These are phyloP conservation scores for Monosporascus sp. DNA, from an alignment of 2,329 filamentous ascomycete species.

Conservation along the genomic window DNA sequence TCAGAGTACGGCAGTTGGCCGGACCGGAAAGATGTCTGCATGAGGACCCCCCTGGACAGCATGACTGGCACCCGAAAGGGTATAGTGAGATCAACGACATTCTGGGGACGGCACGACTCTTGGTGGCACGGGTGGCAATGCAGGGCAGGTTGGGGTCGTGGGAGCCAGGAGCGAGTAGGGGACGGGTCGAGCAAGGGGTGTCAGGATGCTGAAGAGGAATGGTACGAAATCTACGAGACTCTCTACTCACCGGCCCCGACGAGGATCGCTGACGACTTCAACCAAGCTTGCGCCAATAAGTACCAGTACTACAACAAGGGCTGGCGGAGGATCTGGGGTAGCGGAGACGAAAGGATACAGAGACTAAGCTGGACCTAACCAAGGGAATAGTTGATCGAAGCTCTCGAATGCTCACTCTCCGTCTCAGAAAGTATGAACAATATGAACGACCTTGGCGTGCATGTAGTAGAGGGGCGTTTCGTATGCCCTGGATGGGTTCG, in stretches of 20 bases:
- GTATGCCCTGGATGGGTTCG: conserved; percentile 25
- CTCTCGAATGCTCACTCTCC: conserved; percentile 16
- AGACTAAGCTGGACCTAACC: conserved; percentile 28
- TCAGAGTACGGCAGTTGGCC: conserved; percentile 33
- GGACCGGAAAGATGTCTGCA: conserved; percentile 34
- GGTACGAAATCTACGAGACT: conserved; percentile 22
- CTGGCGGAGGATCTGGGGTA: conserved; percentile 26
- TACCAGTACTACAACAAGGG: conserved; percentile 21
- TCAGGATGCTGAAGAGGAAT: conserved; percentile 25
- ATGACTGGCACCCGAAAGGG: conserved; percentile 32
- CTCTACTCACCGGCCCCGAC: conserved; percentile 16
- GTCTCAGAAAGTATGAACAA: conserved; percentile 23
- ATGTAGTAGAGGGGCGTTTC: conserved; percentile 29
- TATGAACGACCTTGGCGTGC: conserved; percentile 34
- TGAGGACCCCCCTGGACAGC: conserved; percentile 31
- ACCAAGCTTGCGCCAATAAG: conserved; percentile 23
- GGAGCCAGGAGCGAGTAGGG: conserved; percentile 21
- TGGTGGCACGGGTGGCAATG: conserved; percentile 28
- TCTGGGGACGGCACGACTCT: conserved; percentile 31
- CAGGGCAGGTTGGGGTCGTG: conserved; percentile 32
- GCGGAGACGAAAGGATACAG: conserved; percentile 34
- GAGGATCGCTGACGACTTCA: conserved; percentile 15
- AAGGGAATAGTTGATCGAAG: conserved; percentile 19
- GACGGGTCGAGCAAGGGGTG: conserved; percentile 25
- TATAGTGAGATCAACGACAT: conserved; percentile 32